A percentile compares a stretch with the other conserved stretches of the same genome.
Conservation (phyloP, 2,329 filamentous ascomycete genomes). For the Hypoxylon sp. region DNA sequence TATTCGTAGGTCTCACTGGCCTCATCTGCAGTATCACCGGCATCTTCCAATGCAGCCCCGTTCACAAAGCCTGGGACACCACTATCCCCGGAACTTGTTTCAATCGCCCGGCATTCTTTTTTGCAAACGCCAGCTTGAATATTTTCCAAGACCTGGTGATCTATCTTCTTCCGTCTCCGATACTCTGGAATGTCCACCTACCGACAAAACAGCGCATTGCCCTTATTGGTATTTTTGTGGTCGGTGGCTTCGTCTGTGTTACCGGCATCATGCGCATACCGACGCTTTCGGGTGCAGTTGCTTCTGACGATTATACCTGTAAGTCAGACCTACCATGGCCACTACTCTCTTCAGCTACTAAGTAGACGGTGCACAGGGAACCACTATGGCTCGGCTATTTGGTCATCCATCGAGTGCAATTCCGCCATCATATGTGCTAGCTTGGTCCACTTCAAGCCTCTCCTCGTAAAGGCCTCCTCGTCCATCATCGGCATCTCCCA, state of each 20-base stretch:
- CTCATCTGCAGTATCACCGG: background rate
- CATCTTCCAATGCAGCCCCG: conserved; percentile 7
- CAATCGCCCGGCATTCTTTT: background rate
- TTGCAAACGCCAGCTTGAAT: background rate
- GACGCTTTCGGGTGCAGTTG: background rate
- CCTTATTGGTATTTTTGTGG: background rate
- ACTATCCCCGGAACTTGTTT: background rate
- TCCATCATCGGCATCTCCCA: background rate
- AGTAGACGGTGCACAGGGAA: background rate
- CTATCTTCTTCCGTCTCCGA: conserved; percentile 2
- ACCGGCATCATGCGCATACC: background rate
- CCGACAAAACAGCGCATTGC: background rate
- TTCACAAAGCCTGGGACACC: conserved; percentile 6
- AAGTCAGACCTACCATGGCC: background rate
- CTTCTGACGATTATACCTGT: background rate
- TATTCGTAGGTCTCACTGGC: background rate
- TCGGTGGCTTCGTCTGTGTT: conserved; percentile 5
- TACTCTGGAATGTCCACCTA: conserved; percentile 2
- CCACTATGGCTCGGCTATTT: background rate
- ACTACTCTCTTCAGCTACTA: background rate
- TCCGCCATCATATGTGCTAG: conserved; percentile 1
- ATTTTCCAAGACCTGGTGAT: conserved; percentile 6
- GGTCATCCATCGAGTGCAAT: conserved; percentile 6
- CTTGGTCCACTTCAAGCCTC: conserved; percentile 6
- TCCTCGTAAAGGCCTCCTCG: background rate